These are phyloP conservation scores for Termitomyces sp. DNA, from an alignment of 768 basidiomycete genomes.

Conservation along the genomic window DNA sequence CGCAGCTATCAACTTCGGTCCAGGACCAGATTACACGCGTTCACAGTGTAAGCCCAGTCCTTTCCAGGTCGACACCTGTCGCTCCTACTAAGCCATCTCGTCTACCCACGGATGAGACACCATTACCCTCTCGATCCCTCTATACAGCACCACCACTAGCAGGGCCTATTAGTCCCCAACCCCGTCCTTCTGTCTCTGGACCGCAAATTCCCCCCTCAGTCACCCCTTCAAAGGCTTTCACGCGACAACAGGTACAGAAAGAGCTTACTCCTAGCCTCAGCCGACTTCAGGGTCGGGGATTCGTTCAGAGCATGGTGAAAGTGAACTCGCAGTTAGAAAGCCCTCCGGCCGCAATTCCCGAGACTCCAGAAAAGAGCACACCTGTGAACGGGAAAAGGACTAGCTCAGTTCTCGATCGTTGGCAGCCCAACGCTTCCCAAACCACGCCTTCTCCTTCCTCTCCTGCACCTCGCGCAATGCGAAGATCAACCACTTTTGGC, in stretches of 20 bases:
- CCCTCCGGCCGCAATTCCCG: conserved; percentile 33
- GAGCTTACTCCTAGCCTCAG: conserved; percentile 83
- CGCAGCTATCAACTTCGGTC: not conserved
- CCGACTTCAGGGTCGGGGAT: conserved; percentile 79
- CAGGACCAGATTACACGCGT: conserved; percentile 7
- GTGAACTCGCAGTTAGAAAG: conserved; percentile 56
- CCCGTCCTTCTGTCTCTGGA: conserved; percentile 41
- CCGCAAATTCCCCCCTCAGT: conserved; percentile 44
- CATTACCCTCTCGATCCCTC: conserved; percentile 34
- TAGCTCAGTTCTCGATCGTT: conserved; percentile 68
- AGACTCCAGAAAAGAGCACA: conserved; percentile 31
- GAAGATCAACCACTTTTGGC: conserved; percentile 38
- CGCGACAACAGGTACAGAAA: conserved; percentile 55
- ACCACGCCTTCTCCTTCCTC: conserved; percentile 33
- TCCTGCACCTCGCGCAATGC: conserved; percentile 39
- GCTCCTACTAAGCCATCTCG: conserved; percentile 25
- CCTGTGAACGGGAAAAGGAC: conserved; percentile 34
- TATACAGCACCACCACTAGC: conserved; percentile 44
- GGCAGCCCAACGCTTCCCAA: conserved; percentile 46
- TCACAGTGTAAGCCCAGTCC: conserved; percentile 7
- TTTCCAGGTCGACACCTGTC: conserved; percentile 11
- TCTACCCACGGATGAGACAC: conserved; percentile 20
- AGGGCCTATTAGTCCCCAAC: conserved; percentile 51
- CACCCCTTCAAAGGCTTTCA: conserved; percentile 56
- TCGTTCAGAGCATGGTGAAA: conserved; percentile 82